Conservation (phyloP, 257 asterid genomes). For the Solanum chaucha region DNA sequence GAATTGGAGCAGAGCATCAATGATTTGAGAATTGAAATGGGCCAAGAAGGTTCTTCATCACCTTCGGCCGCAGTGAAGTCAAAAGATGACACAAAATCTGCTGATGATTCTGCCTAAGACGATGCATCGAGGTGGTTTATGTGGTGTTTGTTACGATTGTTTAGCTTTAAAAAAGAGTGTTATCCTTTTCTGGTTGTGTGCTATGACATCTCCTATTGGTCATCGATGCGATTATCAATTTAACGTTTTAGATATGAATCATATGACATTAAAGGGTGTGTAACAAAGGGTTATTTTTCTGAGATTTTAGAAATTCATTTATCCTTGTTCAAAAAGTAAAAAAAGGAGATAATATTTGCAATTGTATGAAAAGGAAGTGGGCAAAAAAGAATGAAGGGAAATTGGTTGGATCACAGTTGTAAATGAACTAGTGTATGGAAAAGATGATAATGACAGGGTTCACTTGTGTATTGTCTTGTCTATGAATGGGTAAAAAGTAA, state of each 20-base stretch:
- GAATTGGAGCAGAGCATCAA: slow-evolving; percentile 88
- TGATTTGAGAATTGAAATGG: slow-evolving; percentile 80
- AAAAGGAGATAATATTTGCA: not conserved
- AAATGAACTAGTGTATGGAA: not conserved
- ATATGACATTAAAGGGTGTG: not conserved
- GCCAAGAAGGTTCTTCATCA: slow-evolving; percentile 79
- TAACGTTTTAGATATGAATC: not conserved
- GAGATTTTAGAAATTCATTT: not conserved
- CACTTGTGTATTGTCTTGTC: not conserved
- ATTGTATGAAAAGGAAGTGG: not conserved
- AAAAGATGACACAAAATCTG: slow-evolving; percentile 42
- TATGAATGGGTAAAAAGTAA: not conserved
- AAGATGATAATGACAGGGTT: not conserved
- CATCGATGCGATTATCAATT: not conserved
- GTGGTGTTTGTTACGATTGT: not conserved
- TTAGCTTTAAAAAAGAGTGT: not conserved
- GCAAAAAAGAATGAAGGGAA: not conserved
- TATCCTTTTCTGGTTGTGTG: not conserved
- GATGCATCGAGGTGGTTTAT: not conserved
- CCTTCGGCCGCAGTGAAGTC: slow-evolving; percentile 44
- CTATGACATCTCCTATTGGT: not conserved
- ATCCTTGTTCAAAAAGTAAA: not conserved
- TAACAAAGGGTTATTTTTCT: no score
- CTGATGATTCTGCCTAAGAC: slow-evolving; percentile 34
- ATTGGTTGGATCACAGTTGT: not conserved